These are phyloP conservation scores for Cantharellus anzutake DNA, from an alignment of 768 basidiomycete genomes.

Conservation along the genomic window DNA sequence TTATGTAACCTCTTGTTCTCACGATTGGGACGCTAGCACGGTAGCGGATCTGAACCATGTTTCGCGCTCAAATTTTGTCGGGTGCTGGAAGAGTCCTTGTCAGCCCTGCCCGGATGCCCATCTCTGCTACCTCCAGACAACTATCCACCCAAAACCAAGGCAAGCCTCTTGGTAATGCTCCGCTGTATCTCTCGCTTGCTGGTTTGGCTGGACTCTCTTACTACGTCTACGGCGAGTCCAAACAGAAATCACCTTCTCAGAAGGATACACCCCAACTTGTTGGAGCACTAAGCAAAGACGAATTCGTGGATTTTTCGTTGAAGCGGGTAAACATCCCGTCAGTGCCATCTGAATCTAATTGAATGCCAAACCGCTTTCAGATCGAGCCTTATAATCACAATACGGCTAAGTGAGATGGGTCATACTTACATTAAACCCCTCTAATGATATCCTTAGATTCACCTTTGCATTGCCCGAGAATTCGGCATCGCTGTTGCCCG, in stretches of 20 bases:
- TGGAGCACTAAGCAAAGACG: slow-evolving; percentile 37
- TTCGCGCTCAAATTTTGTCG: too few species aligned
- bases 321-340: too few species aligned
- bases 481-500: slow-evolving; percentile 56
- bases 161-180: not conserved
- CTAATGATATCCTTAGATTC: slow-evolving; percentile 28
- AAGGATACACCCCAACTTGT: not conserved
- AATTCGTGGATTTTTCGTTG: slow-evolving; percentile 65
- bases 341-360: too few species aligned
- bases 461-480: slow-evolving; percentile 64
- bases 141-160: not conserved
- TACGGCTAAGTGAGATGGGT: slow-evolving; percentile 41
- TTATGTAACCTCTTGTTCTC: too few species aligned
- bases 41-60: too few species aligned
- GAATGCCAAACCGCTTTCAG: slow-evolving; percentile 24
- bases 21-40: too few species aligned
- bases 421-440: not conserved
- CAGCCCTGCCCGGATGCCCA: too few species aligned
- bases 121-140: too few species aligned
- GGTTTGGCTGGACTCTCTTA: slow-evolving; percentile 3
- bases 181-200: slow-evolving; percentile 4
- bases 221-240: slow-evolving; percentile 4
- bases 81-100: too few species aligned
- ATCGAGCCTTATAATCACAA: slow-evolving; percentile 76
- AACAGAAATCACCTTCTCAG: not conserved